Base-by-base conservation (phyloP, 1,139 yeast genomes). In the Zygoascus sp. region DNA sequence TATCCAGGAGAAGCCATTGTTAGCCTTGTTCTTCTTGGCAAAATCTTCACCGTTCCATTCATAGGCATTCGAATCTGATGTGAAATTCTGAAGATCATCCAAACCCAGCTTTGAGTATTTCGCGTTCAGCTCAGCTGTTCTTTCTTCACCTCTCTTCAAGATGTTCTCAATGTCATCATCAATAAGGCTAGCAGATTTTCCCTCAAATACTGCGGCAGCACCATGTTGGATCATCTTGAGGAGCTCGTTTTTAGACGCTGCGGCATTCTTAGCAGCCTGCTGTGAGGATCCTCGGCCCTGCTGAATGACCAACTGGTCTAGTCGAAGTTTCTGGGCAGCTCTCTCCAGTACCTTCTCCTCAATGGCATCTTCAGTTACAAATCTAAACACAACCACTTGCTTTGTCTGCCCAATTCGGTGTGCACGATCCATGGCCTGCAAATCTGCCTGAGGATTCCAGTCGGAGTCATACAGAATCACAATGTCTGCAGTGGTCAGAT, bases 381-480 rank as follows among this genome's bases (percentile, higher is more conserved):
- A 88, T 58, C 98, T 73, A 63, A 76, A 92, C 10, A 92, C 97
- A 56, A 82, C 79, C 8, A 92, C 98, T 67, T 92, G 98, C 62
- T 92, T 92, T 64, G 87, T 90, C 65, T 92, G 98, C 16, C 98
- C 98, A 61, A 92, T 92, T 70, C 98, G 80, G 66, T 92, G 98
- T 0, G 98, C 98, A 63, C 98, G 78, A 66, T 92, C 98, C 98
- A 92, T 92, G 2, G 97, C 97, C 68, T 92, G 98, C 60, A 92
- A 74, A 72, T 92, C 98, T 0, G 97, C 97, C 64, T 92, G 98
- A 2, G 98, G 98, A 62, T 92, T 92, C 98, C 98, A 92, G 67
- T 92, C 98, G 1, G 96, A 86, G 66, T 92, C 98, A 61, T 81
- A 92, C 36, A 92, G 68, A 6, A 92, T 79, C 44, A 92, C 98